Percentiles rank a stretch among this genome's conserved stretches.
Conservation (phyloP, 2,329 filamentous ascomycete genomes). For the Hymenoscyphus fraxineus region DNA sequence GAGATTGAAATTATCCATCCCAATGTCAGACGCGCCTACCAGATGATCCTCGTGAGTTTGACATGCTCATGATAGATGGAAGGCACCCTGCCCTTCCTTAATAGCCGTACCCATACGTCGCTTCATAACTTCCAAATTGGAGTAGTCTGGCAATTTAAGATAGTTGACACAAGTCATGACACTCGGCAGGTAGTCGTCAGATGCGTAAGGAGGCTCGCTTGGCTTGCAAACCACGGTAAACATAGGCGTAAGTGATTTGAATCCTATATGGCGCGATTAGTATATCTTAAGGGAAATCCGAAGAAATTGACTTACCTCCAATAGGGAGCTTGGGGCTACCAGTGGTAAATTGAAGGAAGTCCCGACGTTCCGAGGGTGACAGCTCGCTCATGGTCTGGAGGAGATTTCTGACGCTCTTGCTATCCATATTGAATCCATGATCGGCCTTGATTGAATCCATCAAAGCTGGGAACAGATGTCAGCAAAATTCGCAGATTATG, state of each 20-base stretch:
- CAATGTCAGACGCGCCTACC: slow-evolving; percentile 14
- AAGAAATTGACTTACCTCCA: slow-evolving; percentile 64
- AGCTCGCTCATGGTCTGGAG: slow-evolving; percentile 94
- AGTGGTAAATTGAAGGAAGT: slow-evolving; percentile 96
- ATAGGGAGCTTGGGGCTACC: slow-evolving; percentile 97
- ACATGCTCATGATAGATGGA: slow-evolving; percentile 74
- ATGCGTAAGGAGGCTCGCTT: slow-evolving; percentile 88
- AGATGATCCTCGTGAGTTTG: slow-evolving; percentile 12
- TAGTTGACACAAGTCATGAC: slow-evolving; percentile 99
- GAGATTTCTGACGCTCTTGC: slow-evolving; percentile 88
- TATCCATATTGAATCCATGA: slow-evolving; percentile 98
- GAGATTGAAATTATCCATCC: slow-evolving; percentile 14
- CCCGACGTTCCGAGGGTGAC: slow-evolving; percentile 67
- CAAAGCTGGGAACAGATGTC: slow-evolving; percentile 56
- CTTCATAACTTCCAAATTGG: slow-evolving; percentile 68
- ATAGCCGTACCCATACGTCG: slow-evolving; percentile 81
- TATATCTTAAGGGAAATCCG: slow-evolving; percentile 11
- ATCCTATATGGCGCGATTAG: slow-evolving; percentile 58
- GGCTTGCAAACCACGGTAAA: slow-evolving; percentile 99
- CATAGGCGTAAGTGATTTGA: slow-evolving; percentile 95
- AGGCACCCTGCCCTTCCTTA: slow-evolving; percentile 93
- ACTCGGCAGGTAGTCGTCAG: slow-evolving; percentile 97
- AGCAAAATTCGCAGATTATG: slow-evolving; percentile 3
- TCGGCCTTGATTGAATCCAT: slow-evolving; percentile 99
- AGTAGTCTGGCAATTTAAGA: slow-evolving; percentile 95